Base-by-base conservation (phyloP, 1,284 basidiomycete species). In the Trichosporon ovoides region DNA sequence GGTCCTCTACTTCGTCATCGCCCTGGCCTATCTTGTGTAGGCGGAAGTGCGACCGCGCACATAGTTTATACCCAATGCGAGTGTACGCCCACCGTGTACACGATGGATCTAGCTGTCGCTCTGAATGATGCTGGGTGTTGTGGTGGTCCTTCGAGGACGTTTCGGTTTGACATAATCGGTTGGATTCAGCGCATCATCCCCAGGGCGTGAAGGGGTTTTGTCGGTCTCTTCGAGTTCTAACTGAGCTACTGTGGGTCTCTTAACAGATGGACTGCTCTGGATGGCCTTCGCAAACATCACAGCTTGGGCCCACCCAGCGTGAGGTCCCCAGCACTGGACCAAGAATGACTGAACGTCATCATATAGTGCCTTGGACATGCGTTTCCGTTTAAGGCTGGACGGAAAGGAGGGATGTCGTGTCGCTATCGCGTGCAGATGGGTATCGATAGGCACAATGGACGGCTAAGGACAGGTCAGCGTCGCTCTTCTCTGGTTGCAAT, bases 281-380 rank as follows among this genome's bases (percentile, higher is more conserved):
- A 48, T 22, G 2, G 43, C 43, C 22, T 48, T 48, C 3, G 77
- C 75, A 56, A 79, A 79, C 67, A 78, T 72, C 46, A 94, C 91
- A 2, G 89, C 87, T 74, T 97, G 93, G 1, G 88, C 88, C 92
- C 92, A 95, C 6, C 93, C 93, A 6, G 91, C 91, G 70, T 88
- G 85, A 1, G 85, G 81, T 10, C 90, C 91, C 91, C 91, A 95
- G 1, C 85, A 80, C 1, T 77, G 72, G 0, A 80, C 69, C 1
- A 96, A 78, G 68, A 84, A 88, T 3, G 71, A 71, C 65, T 83
- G 88, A 14, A 92, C 83, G 65, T 87, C 85, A 13, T 87, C 85
- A 70, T 94, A 93, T 12, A 91, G 72, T 61, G 83, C 86, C 2
- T 87, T 85, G 0, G 85, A 87, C 85, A 94, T 88, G 19, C 81